phyloP scores from a whole-genome alignment of 2,329 filamentous ascomycete species.

The Rhynchosporium secalis region DNA sequence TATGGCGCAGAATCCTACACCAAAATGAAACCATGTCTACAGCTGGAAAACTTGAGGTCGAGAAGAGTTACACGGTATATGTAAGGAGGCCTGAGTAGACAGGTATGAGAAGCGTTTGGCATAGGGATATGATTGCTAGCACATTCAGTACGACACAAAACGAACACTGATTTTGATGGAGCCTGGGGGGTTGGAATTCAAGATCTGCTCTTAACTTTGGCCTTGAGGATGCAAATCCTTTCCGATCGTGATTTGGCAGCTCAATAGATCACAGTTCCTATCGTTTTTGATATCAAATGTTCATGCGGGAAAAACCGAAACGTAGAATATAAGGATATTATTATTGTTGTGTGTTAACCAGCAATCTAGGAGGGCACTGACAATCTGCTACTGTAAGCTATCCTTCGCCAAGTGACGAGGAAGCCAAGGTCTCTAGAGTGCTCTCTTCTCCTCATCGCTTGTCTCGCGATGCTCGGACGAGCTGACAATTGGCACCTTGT shows the following conservation, averaged over 20 bases:
- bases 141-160: too few relatives aligned
- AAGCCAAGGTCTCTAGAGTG: not conserved
- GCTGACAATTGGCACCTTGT: not conserved
- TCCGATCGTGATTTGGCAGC: too few relatives aligned
- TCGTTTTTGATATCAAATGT: not conserved
- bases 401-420: not conserved
- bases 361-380: not conserved
- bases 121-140: not conserved
- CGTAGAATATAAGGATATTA: not conserved
- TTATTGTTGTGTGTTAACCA: not conserved
- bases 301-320: not conserved
- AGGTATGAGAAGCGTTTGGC: not conserved
- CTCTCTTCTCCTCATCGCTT: constrained; percentile 6
- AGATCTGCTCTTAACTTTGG: not conserved
- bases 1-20: not conserved
- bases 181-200: too few relatives aligned
- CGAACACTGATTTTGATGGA: too few relatives aligned
- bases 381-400: not conserved
- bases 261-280: not conserved
- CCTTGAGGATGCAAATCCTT: not conserved
- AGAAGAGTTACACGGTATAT: constrained; percentile 1
- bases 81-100: not conserved
- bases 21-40: not conserved
- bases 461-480: constrained; percentile 12
- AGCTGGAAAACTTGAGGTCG: not conserved